Conservation (phyloP, 306 rosid species). For the Canavalia gladiata region DNA sequence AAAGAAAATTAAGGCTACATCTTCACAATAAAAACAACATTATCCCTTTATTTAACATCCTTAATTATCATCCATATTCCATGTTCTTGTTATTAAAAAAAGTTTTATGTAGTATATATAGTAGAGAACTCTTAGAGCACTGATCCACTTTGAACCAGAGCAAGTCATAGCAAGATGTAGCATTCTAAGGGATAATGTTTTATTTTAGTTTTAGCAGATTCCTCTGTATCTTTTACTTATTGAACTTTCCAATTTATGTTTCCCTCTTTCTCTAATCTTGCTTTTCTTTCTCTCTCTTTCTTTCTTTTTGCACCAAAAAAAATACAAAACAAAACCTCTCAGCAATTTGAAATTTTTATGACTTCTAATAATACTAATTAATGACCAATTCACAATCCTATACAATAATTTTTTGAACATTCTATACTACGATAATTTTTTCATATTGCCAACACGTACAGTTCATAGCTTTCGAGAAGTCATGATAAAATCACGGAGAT, state of each 20-base stretch:
- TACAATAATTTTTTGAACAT: not conserved
- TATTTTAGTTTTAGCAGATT: not conserved
- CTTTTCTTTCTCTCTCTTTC: not conserved
- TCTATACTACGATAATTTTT: not conserved
- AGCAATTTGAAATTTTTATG: constrained; percentile 1
- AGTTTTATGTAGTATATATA: not conserved
- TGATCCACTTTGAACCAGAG: not conserved
- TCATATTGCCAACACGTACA: not conserved
- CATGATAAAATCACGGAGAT: not conserved
- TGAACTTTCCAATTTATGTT: not conserved
- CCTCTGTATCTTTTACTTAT: not conserved
- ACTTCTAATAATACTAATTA: not conserved
- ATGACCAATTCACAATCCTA: not conserved
- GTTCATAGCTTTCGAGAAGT: constrained; percentile 1
- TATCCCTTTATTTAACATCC: not conserved
- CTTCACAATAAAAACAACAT: no score
- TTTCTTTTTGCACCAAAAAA: not conserved
- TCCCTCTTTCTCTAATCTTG: not conserved
- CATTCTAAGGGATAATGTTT: not conserved
- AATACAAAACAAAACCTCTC: not conserved
- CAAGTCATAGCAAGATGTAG: not conserved
- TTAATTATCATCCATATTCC: not conserved
- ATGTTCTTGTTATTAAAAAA: not conserved
- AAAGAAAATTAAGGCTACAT: no score
- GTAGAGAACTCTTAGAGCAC: not conserved